Evolutionary conservation across 2,329 filamentous ascomycete genomes (phyloP).

Genomic region (Pestalotiopsis sp.): DNA sequence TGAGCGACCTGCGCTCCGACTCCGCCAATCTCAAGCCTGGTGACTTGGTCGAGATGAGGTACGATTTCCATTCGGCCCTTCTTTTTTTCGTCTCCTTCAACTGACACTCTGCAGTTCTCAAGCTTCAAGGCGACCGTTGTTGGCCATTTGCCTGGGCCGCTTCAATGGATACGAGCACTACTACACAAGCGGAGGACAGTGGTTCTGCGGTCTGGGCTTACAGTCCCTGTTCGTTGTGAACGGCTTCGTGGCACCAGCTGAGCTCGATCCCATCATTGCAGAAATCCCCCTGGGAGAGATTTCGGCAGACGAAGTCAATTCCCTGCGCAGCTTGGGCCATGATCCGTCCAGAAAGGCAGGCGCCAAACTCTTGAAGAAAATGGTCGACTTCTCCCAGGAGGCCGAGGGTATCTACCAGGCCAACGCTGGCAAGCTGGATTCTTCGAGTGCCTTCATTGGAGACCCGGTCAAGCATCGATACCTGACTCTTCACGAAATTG

Average conservation of each 20-base stretch:
- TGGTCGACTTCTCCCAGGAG: conserved; percentile 46
- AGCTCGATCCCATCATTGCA: conserved; percentile 43
- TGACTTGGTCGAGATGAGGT: conserved; percentile 55
- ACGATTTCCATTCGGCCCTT: conserved; percentile 6
- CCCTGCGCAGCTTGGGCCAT: conserved; percentile 40
- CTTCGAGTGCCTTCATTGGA: conserved; percentile 44
- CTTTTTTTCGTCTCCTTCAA: neutral
- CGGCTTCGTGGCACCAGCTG: conserved; percentile 43
- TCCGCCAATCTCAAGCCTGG: conserved; percentile 40
- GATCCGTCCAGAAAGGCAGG: conserved; percentile 47
- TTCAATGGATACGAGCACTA: conserved; percentile 55
- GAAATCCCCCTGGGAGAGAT: conserved; percentile 35
- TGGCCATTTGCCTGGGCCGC: conserved; percentile 56
- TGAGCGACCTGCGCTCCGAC: conserved; percentile 36
- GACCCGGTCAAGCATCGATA: conserved; percentile 40
- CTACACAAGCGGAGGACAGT: conserved; percentile 54
- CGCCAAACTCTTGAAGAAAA: conserved; percentile 45
- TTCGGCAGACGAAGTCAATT: conserved; percentile 32
- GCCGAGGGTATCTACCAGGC: conserved; percentile 49
- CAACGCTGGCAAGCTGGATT: conserved; percentile 51
- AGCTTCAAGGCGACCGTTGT: conserved; percentile 46
- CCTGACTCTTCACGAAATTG: conserved; percentile 54
- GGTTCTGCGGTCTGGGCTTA: conserved; percentile 46
- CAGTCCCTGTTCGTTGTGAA: conserved; percentile 52
- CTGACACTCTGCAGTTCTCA: conserved; percentile 26